These are phyloP conservation scores for Psidium guajava DNA, from an alignment of 345 rosid species.

Conservation along the genomic window DNA sequence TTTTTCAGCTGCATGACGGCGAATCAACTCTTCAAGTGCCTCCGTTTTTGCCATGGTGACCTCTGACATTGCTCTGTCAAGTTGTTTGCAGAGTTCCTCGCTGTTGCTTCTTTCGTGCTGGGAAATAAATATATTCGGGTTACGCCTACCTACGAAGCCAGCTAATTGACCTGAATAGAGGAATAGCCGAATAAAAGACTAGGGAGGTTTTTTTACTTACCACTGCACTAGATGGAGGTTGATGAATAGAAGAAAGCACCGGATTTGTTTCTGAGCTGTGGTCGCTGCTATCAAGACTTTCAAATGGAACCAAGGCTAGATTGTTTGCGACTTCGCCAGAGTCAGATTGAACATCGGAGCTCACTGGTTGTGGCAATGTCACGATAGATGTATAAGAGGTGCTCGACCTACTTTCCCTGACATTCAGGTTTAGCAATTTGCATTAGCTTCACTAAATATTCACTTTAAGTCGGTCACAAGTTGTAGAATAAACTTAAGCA, in stretches of 20 bases:
- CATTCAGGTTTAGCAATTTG: background rate
- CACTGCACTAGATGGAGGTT: background rate
- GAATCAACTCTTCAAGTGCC: conserved; percentile 42
- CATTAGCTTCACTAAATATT: background rate
- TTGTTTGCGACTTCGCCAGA: conserved; percentile 2
- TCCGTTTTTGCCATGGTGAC: conserved; percentile 41
- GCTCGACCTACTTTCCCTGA: conserved; percentile 9
- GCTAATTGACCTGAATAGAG: too few species aligned
- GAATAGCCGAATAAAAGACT: too few species aligned
- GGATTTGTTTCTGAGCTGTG: background rate
- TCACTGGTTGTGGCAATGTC: background rate
- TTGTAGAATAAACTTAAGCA: background rate
- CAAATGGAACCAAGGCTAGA: background rate
- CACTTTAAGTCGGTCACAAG: background rate
- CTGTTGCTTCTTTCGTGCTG: conserved; percentile 39
- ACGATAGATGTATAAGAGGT: background rate
- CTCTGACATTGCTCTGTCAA: conserved; percentile 36
- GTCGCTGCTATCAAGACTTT: background rate
- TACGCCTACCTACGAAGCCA: too few species aligned
- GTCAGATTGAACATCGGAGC: background rate
- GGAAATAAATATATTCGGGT: background rate
- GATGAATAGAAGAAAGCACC: background rate
- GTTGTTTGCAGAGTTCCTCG: conserved; percentile 38
- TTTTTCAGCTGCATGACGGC: conserved; percentile 57
- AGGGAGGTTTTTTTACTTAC: too few species aligned